Evolutionary conservation across 169 alveolate genomes (phyloP).

Genomic region (Plasmodium knowlesi): DNA sequence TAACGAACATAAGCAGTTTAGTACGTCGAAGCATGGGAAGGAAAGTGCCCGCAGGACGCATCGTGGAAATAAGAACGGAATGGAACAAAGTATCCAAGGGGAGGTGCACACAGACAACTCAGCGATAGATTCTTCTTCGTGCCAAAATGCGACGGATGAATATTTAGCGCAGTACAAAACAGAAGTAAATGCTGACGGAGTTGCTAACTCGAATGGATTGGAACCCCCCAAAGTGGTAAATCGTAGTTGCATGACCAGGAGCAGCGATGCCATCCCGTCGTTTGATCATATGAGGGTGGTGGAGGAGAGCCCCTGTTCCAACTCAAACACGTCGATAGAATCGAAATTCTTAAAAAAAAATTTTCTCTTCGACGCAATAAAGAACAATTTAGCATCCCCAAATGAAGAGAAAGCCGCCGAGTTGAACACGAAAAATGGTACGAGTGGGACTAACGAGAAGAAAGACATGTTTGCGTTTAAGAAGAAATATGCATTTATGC

Average conservation of each 20-base stretch:
- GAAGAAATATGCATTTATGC: conserved; percentile 23
- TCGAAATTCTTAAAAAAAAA: conserved; percentile 1
- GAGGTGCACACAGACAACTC: background rate
- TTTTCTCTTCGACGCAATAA: background rate
- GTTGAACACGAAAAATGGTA: background rate
- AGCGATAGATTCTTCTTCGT: background rate
- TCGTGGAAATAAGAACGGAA: background rate
- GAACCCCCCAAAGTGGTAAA: background rate
- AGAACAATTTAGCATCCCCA: conserved; percentile 4
- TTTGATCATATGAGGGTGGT: background rate
- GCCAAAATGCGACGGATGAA: background rate
- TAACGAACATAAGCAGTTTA: background rate
- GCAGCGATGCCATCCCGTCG: background rate
- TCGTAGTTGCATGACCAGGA: background rate
- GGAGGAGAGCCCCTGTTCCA: background rate
- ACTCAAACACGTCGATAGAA: conserved; percentile 36
- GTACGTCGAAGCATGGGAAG: background rate
- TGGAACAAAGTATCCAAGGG: background rate
- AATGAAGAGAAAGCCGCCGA: background rate
- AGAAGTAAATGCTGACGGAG: background rate
- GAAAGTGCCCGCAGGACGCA: background rate
- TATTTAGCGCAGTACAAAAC: background rate
- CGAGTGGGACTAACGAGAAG: background rate
- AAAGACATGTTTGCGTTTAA: conserved; percentile 9
- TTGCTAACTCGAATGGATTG: background rate